Conservation (phyloP, 371 early-diverging fungal genomes). For the Zancudomyces culisetae region DNA sequence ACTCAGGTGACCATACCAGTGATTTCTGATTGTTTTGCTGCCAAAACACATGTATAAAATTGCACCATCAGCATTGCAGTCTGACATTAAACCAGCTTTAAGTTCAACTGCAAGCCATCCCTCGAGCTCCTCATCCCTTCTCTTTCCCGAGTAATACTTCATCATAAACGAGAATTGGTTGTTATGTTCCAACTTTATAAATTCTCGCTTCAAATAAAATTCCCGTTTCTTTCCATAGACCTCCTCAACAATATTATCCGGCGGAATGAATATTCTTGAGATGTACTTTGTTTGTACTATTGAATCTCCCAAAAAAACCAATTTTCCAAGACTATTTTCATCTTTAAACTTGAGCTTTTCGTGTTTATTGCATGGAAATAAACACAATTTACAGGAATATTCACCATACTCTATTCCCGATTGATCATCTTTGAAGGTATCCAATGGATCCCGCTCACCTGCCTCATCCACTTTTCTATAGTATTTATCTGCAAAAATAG, state of each 20-base stretch:
- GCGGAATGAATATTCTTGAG: background rate
- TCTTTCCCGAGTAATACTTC: background rate
- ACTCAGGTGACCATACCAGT: background rate
- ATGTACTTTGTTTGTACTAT: background rate
- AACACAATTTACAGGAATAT: background rate
- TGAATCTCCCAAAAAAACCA: background rate
- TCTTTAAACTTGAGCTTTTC: background rate
- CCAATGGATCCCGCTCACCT: background rate
- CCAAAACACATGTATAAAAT: background rate
- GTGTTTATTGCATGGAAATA: background rate
- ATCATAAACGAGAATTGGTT: background rate
- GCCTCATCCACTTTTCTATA: background rate
- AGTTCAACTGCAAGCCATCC: background rate
- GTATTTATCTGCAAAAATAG: too few species aligned
- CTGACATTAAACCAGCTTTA: background rate
- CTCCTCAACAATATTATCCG: background rate
- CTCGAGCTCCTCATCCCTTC: background rate
- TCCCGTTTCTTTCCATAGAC: background rate
- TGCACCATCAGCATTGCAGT: background rate
- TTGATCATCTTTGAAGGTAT: too few species aligned
- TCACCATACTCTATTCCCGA: background rate
- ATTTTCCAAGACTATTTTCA: background rate
- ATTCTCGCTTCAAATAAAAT: background rate
- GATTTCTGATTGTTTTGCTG: background rate
- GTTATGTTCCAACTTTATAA: background rate